A percentile compares a stretch with the other conserved stretches of the same genome.
phyloP scores from a whole-genome alignment of 805 yeast genomes.

The Wickerhamomyces hampshirensis region DNA sequence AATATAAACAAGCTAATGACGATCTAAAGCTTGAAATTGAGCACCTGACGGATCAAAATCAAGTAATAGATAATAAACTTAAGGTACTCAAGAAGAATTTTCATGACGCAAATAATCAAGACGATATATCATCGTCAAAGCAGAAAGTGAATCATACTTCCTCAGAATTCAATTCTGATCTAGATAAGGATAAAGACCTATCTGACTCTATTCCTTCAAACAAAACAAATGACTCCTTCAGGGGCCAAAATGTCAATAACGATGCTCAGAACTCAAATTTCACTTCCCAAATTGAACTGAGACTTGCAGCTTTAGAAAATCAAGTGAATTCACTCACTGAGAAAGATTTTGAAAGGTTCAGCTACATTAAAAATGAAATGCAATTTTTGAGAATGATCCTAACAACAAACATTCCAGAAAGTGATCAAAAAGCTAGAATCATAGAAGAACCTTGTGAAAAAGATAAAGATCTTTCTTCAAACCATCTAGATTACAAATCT shows the following conservation, averaged over 20 bases:
- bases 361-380: conserved; percentile 18
- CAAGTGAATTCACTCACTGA: conserved; percentile 1
- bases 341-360: conserved; percentile 13
- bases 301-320: conserved; percentile 10
- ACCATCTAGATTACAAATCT: background rate
- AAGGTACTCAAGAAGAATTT: conserved; percentile 17
- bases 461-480: background rate
- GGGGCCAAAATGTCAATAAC: background rate
- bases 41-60: conserved; percentile 7
- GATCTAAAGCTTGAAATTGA: conserved; percentile 15
- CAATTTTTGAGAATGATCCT: conserved; percentile 17
- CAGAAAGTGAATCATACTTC: too few relatives aligned
- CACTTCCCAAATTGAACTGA: conserved; percentile 5
- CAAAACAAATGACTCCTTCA: background rate
- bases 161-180: conserved; percentile 8
- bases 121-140: too few relatives aligned
- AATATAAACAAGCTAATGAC: conserved; percentile 30
- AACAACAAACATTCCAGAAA: background rate
- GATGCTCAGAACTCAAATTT: background rate
- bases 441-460: background rate
- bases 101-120: too few relatives aligned
- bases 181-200: conserved; percentile 15
- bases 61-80: conserved; percentile 9
- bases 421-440: background rate
- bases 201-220: conserved; percentile 5